A percentile compares a stretch with the other conserved stretches of the same genome.
Evolutionary conservation across 176 grass and related monocot species (phyloP).

Genomic region (Poa annua): DNA sequence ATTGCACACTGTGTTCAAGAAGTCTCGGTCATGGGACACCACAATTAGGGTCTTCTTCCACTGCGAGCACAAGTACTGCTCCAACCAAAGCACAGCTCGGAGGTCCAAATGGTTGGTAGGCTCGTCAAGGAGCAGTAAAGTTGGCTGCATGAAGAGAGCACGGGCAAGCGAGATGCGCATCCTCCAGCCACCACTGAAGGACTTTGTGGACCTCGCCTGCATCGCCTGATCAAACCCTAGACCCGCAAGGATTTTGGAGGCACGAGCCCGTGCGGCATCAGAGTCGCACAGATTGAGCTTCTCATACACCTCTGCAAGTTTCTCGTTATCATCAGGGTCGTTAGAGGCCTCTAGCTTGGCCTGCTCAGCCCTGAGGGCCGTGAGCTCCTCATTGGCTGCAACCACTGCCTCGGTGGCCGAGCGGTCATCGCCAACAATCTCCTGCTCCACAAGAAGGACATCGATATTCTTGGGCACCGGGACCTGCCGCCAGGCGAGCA

Average conservation of each 20-base stretch:
- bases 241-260: conserved; percentile 85
- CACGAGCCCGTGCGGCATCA: conserved; percentile 64
- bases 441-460: conserved; percentile 88
- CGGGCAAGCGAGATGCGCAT: conserved; percentile 96
- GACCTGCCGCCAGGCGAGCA: conserved; percentile 84
- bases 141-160: conserved; percentile 97
- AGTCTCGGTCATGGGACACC: conserved; percentile 89
- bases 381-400: conserved; percentile 83
- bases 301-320: conserved; percentile 78
- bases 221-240: conserved; percentile 85
- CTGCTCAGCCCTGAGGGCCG: conserved; percentile 79
- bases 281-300: conserved; percentile 76
- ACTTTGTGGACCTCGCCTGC: conserved; percentile 80
- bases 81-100: conserved; percentile 90
- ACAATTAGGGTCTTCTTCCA: conserved; percentile 97
- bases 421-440: conserved; percentile 75
- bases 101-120: conserved; percentile 96
- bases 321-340: conserved; percentile 56
- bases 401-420: conserved; percentile 78
- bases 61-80: conserved; percentile 88
- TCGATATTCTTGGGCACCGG: conserved; percentile 89
- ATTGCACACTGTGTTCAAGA: conserved; percentile 90
- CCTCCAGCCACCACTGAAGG: conserved; percentile 96
- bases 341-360: conserved; percentile 61
- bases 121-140: conserved; percentile 84